Conservation (phyloP, 2,329 filamentous ascomycete genomes). For the Thyridium curvatum region DNA sequence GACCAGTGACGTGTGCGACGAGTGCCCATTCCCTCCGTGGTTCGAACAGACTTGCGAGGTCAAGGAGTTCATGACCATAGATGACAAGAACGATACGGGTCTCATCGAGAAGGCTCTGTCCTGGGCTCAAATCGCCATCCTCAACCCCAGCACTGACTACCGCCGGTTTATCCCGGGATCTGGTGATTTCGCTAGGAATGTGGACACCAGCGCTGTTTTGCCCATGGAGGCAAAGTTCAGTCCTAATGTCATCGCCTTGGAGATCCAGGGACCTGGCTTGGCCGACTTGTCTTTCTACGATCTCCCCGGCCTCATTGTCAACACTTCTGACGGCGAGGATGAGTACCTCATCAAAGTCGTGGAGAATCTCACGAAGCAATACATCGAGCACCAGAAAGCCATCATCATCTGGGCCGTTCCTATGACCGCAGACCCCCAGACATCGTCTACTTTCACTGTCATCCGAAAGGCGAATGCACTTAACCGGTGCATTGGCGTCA, state of each 20-base stretch:
- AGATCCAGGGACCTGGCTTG: conserved; percentile 65
- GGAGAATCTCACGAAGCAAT: conserved; percentile 61
- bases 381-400: conserved; percentile 62
- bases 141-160: conserved; percentile 57
- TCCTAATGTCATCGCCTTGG: conserved; percentile 72
- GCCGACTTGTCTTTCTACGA: conserved; percentile 80
- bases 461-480: conserved; percentile 52
- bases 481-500: conserved; percentile 61
- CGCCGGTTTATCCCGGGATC: conserved; percentile 36
- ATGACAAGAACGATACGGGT: conserved; percentile 48
- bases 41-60: conserved; percentile 37
- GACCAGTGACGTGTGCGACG: conserved; percentile 38
- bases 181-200: conserved; percentile 4
- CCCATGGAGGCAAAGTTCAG: conserved; percentile 62
- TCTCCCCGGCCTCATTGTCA: conserved; percentile 74
- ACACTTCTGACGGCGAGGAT: conserved; percentile 56
- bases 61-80: conserved; percentile 58
- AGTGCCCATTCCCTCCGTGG: conserved; percentile 63
- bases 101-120: conserved; percentile 63
- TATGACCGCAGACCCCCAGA: conserved; percentile 74
- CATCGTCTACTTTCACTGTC: conserved; percentile 62
- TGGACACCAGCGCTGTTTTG: conserved; percentile 25
- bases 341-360: conserved; percentile 67
- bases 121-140: conserved; percentile 70
- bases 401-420: conserved; percentile 72